Evolutionary conservation across 306 rosid species (phyloP), one percentile per base, ranked within the genome.

Genomic region (Cucumis cinereus): DNA sequence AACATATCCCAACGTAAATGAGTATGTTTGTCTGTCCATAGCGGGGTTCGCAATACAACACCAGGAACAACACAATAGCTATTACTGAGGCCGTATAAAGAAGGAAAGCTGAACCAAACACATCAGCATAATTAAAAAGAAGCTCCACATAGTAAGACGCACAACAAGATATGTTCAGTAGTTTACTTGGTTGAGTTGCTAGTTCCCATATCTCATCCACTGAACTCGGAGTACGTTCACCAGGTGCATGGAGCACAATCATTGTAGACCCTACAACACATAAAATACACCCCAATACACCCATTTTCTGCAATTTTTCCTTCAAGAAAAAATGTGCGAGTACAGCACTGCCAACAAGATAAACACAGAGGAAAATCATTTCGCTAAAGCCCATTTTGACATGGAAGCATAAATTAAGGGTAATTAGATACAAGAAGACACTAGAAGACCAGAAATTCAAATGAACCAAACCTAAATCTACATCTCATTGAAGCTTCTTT

Each of bases 231-330:
- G 86, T 60, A 53, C 20, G 78, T 56, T 92, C 97, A 64, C 82
- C 77, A 19, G 97, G 97, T 3, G 97, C 85, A 82, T 92, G 97
- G 66, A 92, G 92, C 23, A 92, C 97, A 64, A 92, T 88, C 75
- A 86, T 77, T 13, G 85, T 87, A 19, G 97, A 90, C 47, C 97
- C 97, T 22, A 88, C 89, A 1, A 92, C 85, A 78, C 97, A 92
- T n/a, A 92, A 66, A 84, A 92, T 83, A 84, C 97, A 92, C 68
- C 97, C 97, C 58, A 92, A 81, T 80, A 92, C 84, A 78, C 96
- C 97, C 93, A 90, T 87, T 85, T 83, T 92, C 88, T 81, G 90
- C 78, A 92, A 89, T 82, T 83, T 88, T 86, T 92, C 97, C 74
- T 84, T 88, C 80, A 92, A 84, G 84, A 92, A 64, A 82, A 90